A percentile compares a stretch with the other conserved stretches of the same genome.
Evolutionary conservation across 179 eudicot species (phyloP).

Genomic region (Carnegiea gigantea): DNA sequence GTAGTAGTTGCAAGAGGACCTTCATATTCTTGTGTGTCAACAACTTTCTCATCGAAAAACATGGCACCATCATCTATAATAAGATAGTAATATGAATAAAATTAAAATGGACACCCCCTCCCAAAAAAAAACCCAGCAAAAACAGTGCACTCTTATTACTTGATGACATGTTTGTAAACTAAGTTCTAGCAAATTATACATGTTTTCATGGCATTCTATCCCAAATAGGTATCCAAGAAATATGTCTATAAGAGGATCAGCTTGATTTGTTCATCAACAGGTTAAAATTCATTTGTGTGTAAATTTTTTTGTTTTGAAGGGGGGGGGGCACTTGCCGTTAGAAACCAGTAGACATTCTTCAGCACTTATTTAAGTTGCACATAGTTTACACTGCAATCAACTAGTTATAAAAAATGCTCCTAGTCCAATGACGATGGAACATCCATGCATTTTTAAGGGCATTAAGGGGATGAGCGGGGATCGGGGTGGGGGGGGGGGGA

Average conservation of each 20-base stretch:
- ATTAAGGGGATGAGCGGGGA: too few relatives aligned
- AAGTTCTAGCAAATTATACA: slow-evolving; percentile 15
- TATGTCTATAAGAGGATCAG: not conserved
- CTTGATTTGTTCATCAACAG: not conserved
- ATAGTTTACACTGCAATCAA: too few relatives aligned
- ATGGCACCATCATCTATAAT: slow-evolving; percentile 80
- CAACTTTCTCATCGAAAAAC: slow-evolving; percentile 84
- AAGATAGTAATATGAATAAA: slow-evolving; percentile 12
- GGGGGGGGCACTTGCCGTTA: not conserved
- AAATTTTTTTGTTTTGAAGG: not conserved
- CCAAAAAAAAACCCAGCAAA: not conserved
- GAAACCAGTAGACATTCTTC: too few relatives aligned
- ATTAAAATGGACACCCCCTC: not conserved
- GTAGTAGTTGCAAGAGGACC: slow-evolving; percentile 80
- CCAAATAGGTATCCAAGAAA: not conserved
- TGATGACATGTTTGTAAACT: not conserved
- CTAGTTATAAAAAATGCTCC: not conserved
- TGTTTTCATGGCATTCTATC: slow-evolving; percentile 4
- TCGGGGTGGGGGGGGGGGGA: not conserved
- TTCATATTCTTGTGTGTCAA: slow-evolving; percentile 58
- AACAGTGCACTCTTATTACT: not conserved
- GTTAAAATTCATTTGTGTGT: not conserved
- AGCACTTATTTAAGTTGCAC: too few relatives aligned
- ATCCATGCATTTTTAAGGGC: not conserved
- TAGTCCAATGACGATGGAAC: not conserved